phyloP scores from a whole-genome alignment of 2,329 filamentous ascomycete genomes.

The Cladosporium oxysporum region DNA sequence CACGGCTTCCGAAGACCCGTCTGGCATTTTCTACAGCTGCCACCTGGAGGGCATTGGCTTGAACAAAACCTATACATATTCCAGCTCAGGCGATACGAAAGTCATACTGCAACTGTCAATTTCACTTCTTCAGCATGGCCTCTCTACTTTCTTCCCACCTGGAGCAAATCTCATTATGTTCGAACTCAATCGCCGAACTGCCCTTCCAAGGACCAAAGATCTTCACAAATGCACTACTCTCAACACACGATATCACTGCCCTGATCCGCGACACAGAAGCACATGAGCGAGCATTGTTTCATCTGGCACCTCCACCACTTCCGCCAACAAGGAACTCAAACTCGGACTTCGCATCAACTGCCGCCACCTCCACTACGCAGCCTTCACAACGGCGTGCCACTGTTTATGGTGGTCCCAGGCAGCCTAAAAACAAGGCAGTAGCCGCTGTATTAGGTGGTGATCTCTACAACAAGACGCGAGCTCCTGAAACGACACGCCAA shows the following conservation, averaged over 20 bases:
- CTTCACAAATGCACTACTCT: constrained; percentile 90
- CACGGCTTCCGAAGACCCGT: background rate
- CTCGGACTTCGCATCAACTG: constrained; percentile 35
- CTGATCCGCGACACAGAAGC: constrained; percentile 93
- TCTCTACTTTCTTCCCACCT: constrained; percentile 51
- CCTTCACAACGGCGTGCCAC: constrained; percentile 49
- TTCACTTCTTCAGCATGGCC: constrained; percentile 27
- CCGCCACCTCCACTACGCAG: constrained; percentile 14
- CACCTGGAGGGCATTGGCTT: background rate
- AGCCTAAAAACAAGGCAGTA: constrained; percentile 77
- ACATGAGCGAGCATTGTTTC: constrained; percentile 93
- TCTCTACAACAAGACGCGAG: constrained; percentile 76
- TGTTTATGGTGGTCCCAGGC: constrained; percentile 48
- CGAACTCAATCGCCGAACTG: constrained; percentile 50
- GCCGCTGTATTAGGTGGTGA: constrained; percentile 85
- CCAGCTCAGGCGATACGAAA: background rate
- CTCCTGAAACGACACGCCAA: constrained; percentile 51
- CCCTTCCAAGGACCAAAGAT: constrained; percentile 84
- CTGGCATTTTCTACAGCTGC: background rate
- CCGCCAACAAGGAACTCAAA: constrained; percentile 41
- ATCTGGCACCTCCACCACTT: constrained; percentile 70
- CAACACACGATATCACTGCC: constrained; percentile 86
- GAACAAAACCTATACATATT: background rate
- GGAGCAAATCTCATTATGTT: constrained; percentile 53
- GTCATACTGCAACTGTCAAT: background rate